A percentile compares a stretch with the other conserved stretches of the same genome.
Conservation (phyloP, 192 early-diverging fungal species). For the Coemansia sp. region DNA sequence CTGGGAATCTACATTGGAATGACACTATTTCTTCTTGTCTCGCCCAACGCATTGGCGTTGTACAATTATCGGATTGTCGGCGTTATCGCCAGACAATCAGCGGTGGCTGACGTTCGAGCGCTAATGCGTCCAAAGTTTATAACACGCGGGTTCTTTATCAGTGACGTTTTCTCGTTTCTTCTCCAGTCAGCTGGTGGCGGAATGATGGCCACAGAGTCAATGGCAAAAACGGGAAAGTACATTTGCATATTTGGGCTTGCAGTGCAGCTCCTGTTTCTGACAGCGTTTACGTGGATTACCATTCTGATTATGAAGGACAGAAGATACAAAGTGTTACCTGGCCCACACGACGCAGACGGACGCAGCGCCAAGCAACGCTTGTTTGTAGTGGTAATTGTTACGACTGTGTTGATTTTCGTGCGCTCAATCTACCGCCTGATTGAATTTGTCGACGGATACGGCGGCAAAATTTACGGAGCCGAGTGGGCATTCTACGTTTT, state of each 20-base stretch:
- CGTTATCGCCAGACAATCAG: conserved; percentile 16
- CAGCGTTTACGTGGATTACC: conserved; percentile 25
- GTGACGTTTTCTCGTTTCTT: conserved; percentile 43
- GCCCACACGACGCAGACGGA: conserved; percentile 6
- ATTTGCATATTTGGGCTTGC: conserved; percentile 40
- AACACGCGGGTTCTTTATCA: conserved; percentile 47
- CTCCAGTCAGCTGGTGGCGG: conserved; percentile 50
- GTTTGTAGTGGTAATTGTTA: conserved; percentile 16
- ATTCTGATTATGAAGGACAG: conserved; percentile 20
- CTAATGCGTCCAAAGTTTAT: conserved; percentile 32
- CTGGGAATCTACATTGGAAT: conserved; percentile 32
- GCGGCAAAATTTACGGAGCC: conserved; percentile 39
- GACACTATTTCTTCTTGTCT: conserved; percentile 38
- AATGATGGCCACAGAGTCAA: conserved; percentile 22
- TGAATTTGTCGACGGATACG: conserved; percentile 46
- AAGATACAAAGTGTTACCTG: conserved; percentile 14
- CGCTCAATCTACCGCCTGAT: conserved; percentile 50
- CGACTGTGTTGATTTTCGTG: conserved; percentile 40
- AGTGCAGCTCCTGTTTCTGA: conserved; percentile 43
- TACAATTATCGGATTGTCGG: conserved; percentile 36
- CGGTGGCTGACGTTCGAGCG: conserved; percentile 2
- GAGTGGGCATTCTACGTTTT: conserved; percentile 55
- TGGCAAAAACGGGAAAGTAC: conserved; percentile 24
- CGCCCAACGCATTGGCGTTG: conserved; percentile 34
- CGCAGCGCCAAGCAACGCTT: conserved; percentile 24